Conservation (phyloP, 495 filamentous ascomycete species). For the Aspergillus indologenus region DNA sequence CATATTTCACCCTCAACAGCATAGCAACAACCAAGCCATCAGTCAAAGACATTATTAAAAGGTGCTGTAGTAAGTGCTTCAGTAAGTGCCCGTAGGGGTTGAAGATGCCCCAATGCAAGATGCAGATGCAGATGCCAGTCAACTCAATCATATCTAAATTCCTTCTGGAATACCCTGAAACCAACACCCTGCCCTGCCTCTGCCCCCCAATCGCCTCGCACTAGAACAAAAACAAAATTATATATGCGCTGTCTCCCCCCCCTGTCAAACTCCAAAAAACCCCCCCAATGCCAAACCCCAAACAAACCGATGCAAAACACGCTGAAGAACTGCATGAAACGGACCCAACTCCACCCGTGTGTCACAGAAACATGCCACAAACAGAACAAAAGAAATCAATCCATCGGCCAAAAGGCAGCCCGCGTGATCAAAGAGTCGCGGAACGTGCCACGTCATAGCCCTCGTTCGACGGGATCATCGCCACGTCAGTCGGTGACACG, state of each 20-base stretch:
- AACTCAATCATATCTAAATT: neutral
- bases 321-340: neutral
- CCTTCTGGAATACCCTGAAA: neutral
- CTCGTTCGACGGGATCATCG: constrained; percentile 11
- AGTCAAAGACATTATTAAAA: too few relatives aligned
- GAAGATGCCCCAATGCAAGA: too few relatives aligned
- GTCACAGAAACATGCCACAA: neutral
- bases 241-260: neutral
- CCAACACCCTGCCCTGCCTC: too few relatives aligned
- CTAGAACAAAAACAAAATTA: neutral
- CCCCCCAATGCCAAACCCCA: neutral
- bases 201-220: too few relatives aligned
- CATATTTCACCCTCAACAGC: too few relatives aligned
- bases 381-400: neutral
- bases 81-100: too few relatives aligned
- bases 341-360: neutral
- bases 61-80: too few relatives aligned
- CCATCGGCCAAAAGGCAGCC: too few relatives aligned
- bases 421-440: constrained; percentile 1
- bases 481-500: constrained; percentile 25
- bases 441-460: constrained; percentile 16
- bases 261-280: neutral
- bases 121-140: too few relatives aligned
- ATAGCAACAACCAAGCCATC: too few relatives aligned
- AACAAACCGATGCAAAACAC: neutral